Evolutionary conservation across 306 rosid genomes (phyloP), one percentile per base, ranked within the genome.

Genomic region (Glycine latifolia): DNA sequence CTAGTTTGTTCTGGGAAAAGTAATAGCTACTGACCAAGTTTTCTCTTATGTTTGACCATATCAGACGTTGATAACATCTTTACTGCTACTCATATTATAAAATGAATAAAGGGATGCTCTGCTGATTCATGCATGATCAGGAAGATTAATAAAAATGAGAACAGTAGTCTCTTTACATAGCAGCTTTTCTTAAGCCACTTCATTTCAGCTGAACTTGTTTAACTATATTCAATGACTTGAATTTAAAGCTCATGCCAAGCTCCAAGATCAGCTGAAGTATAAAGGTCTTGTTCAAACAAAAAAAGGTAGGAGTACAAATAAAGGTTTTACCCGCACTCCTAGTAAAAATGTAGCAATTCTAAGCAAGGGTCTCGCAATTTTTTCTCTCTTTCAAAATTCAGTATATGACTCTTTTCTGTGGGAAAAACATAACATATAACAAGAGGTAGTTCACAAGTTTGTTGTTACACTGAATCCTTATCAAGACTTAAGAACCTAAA

Each of bases 11-110:
- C 31, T 2, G 31, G 31, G 31, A 26, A 26, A 26, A 26, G 31
- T 26, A 26, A 1, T 26, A 26, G 31, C 31, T 26, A 26, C 31
- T 26, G 31, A 26, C 2, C 31, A 26, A 26, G 31, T 26, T 26
- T 26, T 26, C 31, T 26, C 31, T 26, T 26, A 26, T 26, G 31
- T 26, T 54, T 76, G 17, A 15, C 20, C 79, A 56, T 58, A 75
- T 17, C 56, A 67, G 35, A 76, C 35, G 50, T 14, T 35, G 62
- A 77, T 63, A 26, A 10, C 60, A 61, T 31, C 60, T 61, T 13
- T 61, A 46, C 33, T 60, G 79, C 70, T 75, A 61, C 41, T 20
- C 46, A 58, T 74, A 7, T 13, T 75, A 60, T n/a, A 59, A 60
- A 44, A 4, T 46, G 46, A 8, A 67, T 67, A n/a, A n/a, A 41